Base-by-base conservation (phyloP, 2,329 filamentous ascomycete species). In the Ilyonectria mors-panacis region DNA sequence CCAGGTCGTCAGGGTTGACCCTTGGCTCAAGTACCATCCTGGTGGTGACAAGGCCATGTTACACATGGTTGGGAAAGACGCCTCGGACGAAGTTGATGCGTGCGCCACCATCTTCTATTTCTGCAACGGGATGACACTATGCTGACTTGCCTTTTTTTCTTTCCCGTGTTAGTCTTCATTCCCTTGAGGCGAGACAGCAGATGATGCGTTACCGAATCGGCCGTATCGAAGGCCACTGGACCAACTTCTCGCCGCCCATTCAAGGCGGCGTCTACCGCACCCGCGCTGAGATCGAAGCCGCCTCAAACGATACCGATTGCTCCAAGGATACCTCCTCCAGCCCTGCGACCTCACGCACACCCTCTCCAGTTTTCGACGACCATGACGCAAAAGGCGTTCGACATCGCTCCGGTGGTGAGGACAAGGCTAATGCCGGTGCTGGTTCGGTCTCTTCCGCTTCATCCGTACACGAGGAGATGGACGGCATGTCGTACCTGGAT, bases 21-120 rank as follows among this genome's bases (percentile, higher is more conserved):
- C 92, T 44, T 99, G 94, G 94, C 84, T 97, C 59, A 89, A 89
- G 59, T 98, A 93, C 77, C 96, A 98, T 77, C 96, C 96, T 13
- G 96, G 96, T 64, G 96, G 96, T 73, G 91, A 95, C 75, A 96
- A 94, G 82, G 89, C 95, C 61, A 97, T 99, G 71, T 85, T 90
- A 78, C 96, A 99, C 78, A 96, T 98, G 94, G 89, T 98, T 67
- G 94, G 94, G 68, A 90, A 92, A 81, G 94, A 97, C 88, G 95
- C 94, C 57, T 98, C 95, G 12, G 95, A 98, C 80, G 96, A 98
- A 82, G 91, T 98, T 68, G 94, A 92, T 80, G 93, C 92, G 94
- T 98, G 87, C 57, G 92, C 51, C 57, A 66, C 62, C 62, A 48
- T 28, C 15, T 57, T 58, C 51, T 37, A 55, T 8, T 26, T 54